Conservation (phyloP, 495 filamentous ascomycete genomes). For the Polyplosphaeria fusca region DNA sequence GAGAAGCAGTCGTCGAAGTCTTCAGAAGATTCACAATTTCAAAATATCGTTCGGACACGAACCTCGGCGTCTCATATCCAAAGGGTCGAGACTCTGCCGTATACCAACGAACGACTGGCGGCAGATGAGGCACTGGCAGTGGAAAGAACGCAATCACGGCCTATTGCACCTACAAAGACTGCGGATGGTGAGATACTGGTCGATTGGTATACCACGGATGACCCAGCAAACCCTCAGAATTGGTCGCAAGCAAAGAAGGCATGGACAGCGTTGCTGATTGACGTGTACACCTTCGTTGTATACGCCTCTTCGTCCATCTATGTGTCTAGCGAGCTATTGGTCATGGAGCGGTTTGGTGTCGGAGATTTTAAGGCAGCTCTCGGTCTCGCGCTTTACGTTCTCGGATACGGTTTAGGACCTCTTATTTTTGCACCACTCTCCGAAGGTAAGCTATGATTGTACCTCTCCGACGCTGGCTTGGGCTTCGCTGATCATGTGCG, state of each 20-base stretch:
- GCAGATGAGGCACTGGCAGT: conserved; percentile 8
- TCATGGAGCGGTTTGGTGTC: conserved; percentile 38
- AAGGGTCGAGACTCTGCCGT: conserved; percentile 13
- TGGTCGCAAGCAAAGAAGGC: conserved; percentile 47
- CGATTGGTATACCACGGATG: conserved; percentile 56
- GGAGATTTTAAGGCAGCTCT: conserved; percentile 36
- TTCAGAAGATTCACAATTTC: background rate
- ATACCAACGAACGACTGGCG: conserved; percentile 16
- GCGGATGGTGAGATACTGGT: conserved; percentile 43
- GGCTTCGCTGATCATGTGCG: too few relatives aligned
- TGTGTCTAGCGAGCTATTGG: conserved; percentile 20
- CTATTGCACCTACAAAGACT: conserved; percentile 15
- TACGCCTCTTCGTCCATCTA: conserved; percentile 37
- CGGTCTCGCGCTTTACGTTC: conserved; percentile 41
- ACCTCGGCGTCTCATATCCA: conserved; percentile 5
- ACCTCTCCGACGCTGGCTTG: too few relatives aligned
- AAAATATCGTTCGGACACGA: background rate
- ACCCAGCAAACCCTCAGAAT: conserved; percentile 55
- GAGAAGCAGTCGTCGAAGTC: background rate
- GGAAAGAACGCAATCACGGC: conserved; percentile 15
- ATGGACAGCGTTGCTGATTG: conserved; percentile 38
- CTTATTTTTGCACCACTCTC: conserved; percentile 35
- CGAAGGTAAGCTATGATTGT: conserved; percentile 7
- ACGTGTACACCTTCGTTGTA: conserved; percentile 37
- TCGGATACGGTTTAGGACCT: conserved; percentile 43